phyloP scores from a whole-genome alignment of 1,139 yeast genomes.

The Taiozyma onychis region DNA sequence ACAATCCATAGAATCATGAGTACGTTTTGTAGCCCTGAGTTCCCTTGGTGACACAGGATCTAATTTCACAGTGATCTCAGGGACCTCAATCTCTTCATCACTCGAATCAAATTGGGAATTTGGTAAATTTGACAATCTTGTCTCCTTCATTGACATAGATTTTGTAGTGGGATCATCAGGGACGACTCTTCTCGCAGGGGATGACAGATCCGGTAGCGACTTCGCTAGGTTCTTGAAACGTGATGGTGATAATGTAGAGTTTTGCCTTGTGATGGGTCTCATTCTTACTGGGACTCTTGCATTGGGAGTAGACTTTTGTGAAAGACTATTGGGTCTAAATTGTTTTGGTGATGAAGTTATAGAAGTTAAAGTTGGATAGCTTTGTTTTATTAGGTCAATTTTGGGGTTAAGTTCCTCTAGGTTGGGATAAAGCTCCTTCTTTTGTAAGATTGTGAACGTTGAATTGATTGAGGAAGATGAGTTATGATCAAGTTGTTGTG shows the following conservation, averaged over 20 bases:
- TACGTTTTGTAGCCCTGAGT: neutral
- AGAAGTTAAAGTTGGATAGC: neutral
- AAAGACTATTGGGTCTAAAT: neutral
- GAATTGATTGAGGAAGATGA: neutral
- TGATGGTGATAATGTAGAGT: neutral
- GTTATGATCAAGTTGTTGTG: neutral
- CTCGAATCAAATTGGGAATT: slow-evolving; percentile 10
- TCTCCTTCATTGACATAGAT: neutral
- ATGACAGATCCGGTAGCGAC: neutral
- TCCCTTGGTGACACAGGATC: neutral
- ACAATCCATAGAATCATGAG: neutral
- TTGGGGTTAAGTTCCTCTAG: neutral
- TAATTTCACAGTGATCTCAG: slow-evolving; percentile 9
- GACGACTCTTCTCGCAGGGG: slow-evolving; percentile 5
- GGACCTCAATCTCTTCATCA: slow-evolving; percentile 12
- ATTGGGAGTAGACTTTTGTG: neutral
- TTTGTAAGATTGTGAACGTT: slow-evolving; percentile 2
- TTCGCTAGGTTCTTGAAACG: neutral
- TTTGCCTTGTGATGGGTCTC: neutral
- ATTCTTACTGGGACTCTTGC: neutral
- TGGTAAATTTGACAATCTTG: neutral
- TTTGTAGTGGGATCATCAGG: neutral
- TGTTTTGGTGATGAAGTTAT: neutral
- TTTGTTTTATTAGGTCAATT: neutral
- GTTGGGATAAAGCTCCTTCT: slow-evolving; percentile 4